Base-by-base conservation (phyloP, 2,329 filamentous ascomycete species). In the Lojkania enalia region DNA sequence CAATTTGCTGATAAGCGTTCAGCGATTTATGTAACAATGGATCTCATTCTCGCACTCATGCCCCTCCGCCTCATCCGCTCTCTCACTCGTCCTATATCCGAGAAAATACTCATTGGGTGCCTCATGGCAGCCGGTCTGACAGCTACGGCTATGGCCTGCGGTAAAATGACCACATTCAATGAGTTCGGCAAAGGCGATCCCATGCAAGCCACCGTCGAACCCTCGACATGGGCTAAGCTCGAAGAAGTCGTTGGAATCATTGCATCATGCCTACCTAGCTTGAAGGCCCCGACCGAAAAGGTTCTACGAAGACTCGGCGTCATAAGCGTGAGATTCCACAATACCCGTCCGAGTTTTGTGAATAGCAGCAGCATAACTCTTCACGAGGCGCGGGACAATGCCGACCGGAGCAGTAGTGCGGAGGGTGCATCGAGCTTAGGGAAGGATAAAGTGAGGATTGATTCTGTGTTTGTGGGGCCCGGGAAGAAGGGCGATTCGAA, bases 171-270 rank as follows among this genome's bases (percentile, higher is more conserved):
- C 11, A 63, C 57, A 0, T 62, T 61, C 39, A 48, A 42, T 7
- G 20, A 37, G 4, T 55, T 60, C 15, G 55, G 55, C 5, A 46
- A 57, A 21, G 60, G 61, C 20, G 61, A 64, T 31, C 46, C 51
- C 3, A 53, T 62, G 44, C 60, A 63, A 44, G 54, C 41, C 1
- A 60, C 60, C 14, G 54, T 63, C 16, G 32, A 48, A 31, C 55
- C 60, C 12, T 62, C 58, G 6, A 42, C 57, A 25, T 56, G 49
- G 44, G 53, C 60, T 15, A 64, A 61, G 35, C 29, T 63, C 1
- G 61, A 64, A 46, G 58, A 64, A 25, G 33, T 55, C 3, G 52
- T 59, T 11, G 58, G 59, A 13, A 63, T 63, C n/a, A 62, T 64
- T 35, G 61, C 57, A 16, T 46, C 51, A 9, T 62, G 55, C 20